A percentile compares a stretch with the other conserved stretches of the same genome.
Conservation (phyloP, 139 green algal species). For the Raphidocelis subcapitata region DNA sequence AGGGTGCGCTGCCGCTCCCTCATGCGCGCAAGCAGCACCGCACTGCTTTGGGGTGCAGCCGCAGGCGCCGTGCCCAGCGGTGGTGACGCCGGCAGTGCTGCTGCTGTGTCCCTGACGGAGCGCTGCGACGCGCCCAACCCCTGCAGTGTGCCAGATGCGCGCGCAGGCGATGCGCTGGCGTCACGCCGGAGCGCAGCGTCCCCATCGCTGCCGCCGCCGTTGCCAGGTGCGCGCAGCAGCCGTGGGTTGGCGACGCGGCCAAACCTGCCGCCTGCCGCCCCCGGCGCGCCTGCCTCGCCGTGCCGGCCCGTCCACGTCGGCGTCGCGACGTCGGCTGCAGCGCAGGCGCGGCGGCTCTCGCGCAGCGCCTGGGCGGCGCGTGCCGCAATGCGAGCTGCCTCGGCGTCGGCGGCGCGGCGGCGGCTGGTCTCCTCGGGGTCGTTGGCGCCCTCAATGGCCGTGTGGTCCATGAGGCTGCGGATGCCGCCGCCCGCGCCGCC, state of each 20-base stretch:
- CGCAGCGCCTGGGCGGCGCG: slow-evolving; percentile 68
- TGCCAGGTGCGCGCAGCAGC: background rate
- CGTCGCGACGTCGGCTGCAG: slow-evolving; percentile 51
- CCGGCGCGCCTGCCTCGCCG: slow-evolving; percentile 53
- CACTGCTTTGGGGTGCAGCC: slow-evolving; percentile 3
- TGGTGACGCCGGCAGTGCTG: background rate
- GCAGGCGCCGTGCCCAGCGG: background rate
- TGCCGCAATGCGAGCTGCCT: slow-evolving; percentile 59
- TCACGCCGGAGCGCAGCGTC: background rate
- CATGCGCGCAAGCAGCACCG: slow-evolving; percentile 54
- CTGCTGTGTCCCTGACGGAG: background rate
- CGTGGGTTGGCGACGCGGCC: slow-evolving; percentile 12
- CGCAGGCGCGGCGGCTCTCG: slow-evolving; percentile 38
- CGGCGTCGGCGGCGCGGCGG: slow-evolving; percentile 50
- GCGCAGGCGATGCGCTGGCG: background rate
- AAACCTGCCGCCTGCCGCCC: slow-evolving; percentile 8
- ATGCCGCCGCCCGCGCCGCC: slow-evolving; percentile 40
- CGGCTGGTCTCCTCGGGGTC: slow-evolving; percentile 47
- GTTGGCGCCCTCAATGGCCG: slow-evolving; percentile 74
- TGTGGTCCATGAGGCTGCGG: slow-evolving; percentile 80
- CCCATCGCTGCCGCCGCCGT: background rate
- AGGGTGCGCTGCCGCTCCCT: slow-evolving; percentile 34
- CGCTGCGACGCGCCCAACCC: too few species aligned
- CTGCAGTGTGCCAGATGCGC: background rate
- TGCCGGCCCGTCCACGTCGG: slow-evolving; percentile 89